These are phyloP conservation scores for Trametes cingulata DNA, from an alignment of 768 basidiomycete species.

Conservation along the genomic window DNA sequence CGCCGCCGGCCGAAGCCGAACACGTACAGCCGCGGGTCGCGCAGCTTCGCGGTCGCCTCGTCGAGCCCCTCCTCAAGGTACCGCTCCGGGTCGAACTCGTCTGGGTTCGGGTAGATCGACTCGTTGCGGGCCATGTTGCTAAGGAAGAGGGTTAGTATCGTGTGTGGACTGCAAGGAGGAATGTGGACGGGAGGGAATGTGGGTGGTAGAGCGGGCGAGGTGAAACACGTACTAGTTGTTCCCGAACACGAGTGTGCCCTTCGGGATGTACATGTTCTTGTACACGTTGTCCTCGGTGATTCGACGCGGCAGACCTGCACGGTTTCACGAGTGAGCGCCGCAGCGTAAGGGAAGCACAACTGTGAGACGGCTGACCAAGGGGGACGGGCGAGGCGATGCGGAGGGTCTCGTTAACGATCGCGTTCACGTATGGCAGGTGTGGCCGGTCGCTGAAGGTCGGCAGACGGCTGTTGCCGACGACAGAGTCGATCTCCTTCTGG, in stretches of 20 bases:
- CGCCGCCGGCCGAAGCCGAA: conserved; percentile 28
- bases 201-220: conserved; percentile 3
- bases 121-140: conserved; percentile 40
- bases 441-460: conserved; percentile 59
- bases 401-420: conserved; percentile 54
- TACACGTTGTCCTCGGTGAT: conserved; percentile 68
- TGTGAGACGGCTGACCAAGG: conserved; percentile 42
- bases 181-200: too few relatives aligned
- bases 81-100: conserved; percentile 55
- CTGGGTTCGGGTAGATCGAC: conserved; percentile 48
- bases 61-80: conserved; percentile 37
- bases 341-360: background rate
- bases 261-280: conserved; percentile 57
- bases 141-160: background rate
- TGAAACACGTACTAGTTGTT: conserved; percentile 55
- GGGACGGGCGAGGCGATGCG: conserved; percentile 61
- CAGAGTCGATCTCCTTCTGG: conserved; percentile 64
- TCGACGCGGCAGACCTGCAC: conserved; percentile 61
- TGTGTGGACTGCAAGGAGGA: too few relatives aligned
- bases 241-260: conserved; percentile 62
- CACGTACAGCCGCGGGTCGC: conserved; percentile 44
- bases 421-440: conserved; percentile 58
- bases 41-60: conserved; percentile 25
- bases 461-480: conserved; percentile 55
- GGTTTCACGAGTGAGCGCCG: background rate